phyloP scores from a whole-genome alignment of 768 basidiomycete species.

The Psilocybe azurescens region DNA sequence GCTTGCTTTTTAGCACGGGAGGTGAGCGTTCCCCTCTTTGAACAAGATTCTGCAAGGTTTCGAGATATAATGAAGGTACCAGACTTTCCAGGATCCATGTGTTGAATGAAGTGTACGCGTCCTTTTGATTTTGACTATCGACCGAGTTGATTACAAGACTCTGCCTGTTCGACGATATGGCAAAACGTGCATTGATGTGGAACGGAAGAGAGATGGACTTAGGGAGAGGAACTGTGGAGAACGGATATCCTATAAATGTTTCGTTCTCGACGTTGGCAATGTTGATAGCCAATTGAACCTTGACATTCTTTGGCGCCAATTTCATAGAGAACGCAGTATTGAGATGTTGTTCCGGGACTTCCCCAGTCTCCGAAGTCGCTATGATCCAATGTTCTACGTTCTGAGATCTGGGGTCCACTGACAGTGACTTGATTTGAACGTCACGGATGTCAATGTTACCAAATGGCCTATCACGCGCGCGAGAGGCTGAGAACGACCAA shows the following conservation, averaged over 20 bases:
- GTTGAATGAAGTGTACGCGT: conserved; percentile 42
- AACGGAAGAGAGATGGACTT: conserved; percentile 42
- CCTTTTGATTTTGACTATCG: conserved; percentile 15
- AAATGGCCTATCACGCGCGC: not conserved
- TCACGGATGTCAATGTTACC: not conserved
- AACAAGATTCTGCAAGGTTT: conserved; percentile 34
- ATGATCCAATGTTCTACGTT: conserved; percentile 17
- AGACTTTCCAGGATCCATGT: conserved; percentile 42
- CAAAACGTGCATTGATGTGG: conserved; percentile 50
- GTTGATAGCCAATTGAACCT: conserved; percentile 19
- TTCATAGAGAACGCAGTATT: conserved; percentile 17
- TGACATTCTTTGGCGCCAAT: conserved; percentile 4
- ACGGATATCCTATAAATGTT: conserved; percentile 29
- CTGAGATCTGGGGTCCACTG: not conserved
- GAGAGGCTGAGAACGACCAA: conserved; percentile 1
- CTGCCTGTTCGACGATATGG: conserved; percentile 48
- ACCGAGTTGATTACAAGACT: conserved; percentile 44
- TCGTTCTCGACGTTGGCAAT: not conserved
- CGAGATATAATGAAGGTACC: conserved; percentile 42
- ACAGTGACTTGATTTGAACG: not conserved
- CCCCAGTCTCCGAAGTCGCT: conserved; percentile 6
- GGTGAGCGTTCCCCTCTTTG: not conserved
- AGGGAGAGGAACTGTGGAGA: conserved; percentile 49
- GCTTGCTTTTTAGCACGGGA: not conserved
- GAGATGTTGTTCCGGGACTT: conserved; percentile 12